These are phyloP conservation scores for Ordospora pajunii DNA, from an alignment of 371 early-diverging fungal species.

Conservation along the genomic window DNA sequence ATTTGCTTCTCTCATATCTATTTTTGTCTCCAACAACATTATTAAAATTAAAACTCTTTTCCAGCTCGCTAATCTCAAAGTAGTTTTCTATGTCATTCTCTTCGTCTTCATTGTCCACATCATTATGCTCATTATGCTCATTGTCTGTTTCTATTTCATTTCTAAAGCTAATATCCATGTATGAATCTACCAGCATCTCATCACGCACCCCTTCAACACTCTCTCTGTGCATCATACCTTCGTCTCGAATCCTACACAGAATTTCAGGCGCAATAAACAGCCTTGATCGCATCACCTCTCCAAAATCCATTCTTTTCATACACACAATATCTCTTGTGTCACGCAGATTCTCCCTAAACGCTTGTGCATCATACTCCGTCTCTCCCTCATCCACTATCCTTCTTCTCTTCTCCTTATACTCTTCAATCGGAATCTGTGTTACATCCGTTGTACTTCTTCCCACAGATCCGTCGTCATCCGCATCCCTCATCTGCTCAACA, in stretches of 20 bases:
- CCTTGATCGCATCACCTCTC: neutral
- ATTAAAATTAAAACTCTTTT: neutral
- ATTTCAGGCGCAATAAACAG: slow-evolving; percentile 6
- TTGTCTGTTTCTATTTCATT: neutral
- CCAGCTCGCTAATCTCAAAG: neutral
- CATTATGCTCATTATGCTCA: neutral
- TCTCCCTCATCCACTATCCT: neutral
- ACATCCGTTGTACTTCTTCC: neutral
- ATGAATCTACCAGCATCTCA: neutral
- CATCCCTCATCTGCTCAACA: neutral
- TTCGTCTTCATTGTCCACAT: neutral
- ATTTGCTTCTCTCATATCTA: neutral
- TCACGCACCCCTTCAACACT: neutral
- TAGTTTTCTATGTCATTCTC: neutral
- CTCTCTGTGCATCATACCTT: neutral
- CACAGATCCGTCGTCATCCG: neutral
- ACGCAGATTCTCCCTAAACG: neutral
- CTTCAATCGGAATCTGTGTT: neutral
- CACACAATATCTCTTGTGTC: neutral
- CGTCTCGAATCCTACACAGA: neutral
- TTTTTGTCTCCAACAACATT: neutral
- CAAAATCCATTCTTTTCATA: neutral
- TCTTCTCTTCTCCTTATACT: neutral
- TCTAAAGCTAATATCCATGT: neutral
- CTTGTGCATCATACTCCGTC: neutral